Percentiles rank a stretch among this genome's conserved stretches.
Evolutionary conservation across 768 basidiomycete genomes (phyloP).

Genomic region (Rhodotorula sphaerocarpa): DNA sequence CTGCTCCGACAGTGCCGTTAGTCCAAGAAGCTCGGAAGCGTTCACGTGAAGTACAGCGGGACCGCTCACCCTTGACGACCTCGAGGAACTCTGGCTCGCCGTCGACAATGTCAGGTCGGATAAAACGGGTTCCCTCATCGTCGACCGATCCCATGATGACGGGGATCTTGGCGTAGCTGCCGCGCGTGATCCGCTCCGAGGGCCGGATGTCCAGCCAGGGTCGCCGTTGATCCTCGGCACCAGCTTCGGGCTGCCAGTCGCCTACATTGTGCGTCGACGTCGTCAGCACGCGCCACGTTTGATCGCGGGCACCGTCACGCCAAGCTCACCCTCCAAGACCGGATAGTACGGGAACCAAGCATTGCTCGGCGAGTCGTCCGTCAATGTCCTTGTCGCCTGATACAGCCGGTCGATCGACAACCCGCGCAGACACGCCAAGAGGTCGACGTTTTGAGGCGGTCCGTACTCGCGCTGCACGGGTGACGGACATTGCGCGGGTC

Average conservation of each 20-base stretch:
- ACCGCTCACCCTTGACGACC: conserved; percentile 16
- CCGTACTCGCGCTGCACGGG: conserved; percentile 18
- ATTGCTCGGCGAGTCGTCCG: conserved; percentile 13
- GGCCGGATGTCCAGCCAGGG: conserved; percentile 31
- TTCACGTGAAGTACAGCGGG: too few relatives aligned
- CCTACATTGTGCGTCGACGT: conserved; percentile 13
- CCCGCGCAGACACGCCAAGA: conserved; percentile 19
- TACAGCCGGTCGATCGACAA: conserved; percentile 3
- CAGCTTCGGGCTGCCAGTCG: conserved; percentile 14
- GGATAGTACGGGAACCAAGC: conserved; percentile 33
- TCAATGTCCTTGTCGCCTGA: conserved; percentile 2
- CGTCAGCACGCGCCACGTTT: accelerated
- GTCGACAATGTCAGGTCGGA: not conserved
- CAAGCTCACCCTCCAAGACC: not conserved
- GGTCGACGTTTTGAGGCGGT: conserved; percentile 20
- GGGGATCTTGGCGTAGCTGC: conserved; percentile 26
- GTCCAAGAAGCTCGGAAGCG: too few relatives aligned
- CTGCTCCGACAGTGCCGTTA: not conserved
- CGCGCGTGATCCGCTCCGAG: conserved; percentile 19
- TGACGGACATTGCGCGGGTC: conserved; percentile 20
- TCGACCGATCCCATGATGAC: conserved; percentile 24
- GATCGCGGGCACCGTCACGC: too few relatives aligned
- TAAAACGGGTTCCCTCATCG: conserved; percentile 33
- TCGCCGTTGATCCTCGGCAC: not conserved
- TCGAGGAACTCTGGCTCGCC: conserved; percentile 16